phyloP scores from a whole-genome alignment of 2,329 filamentous ascomycete genomes.

The Verruconis gallopava region DNA sequence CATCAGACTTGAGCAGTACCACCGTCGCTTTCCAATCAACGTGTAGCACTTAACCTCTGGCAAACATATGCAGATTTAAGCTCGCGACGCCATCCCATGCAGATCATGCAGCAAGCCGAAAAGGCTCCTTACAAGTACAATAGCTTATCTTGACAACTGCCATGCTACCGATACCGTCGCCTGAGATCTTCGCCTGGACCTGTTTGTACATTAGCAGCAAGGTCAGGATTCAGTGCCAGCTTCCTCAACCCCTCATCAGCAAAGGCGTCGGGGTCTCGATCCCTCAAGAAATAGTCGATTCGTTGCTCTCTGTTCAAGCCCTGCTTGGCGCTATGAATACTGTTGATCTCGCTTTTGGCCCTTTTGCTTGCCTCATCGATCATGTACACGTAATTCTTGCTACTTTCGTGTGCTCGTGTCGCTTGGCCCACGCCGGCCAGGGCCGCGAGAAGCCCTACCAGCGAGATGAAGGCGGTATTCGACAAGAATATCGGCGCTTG shows the following conservation, averaged over 20 bases:
- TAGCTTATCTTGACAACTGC: not conserved
- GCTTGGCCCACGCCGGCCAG: constrained; percentile 62
- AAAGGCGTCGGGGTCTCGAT: constrained; percentile 20
- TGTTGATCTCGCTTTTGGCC: constrained; percentile 49
- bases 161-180: constrained; percentile 7
- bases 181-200: constrained; percentile 2
- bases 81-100: not conserved
- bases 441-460: constrained; percentile 58
- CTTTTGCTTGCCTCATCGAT: constrained; percentile 53
- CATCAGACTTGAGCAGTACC: too few relatives aligned
- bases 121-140: too few relatives aligned
- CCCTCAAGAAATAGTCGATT: constrained; percentile 64
- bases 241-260: constrained; percentile 5
- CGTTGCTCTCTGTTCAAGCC: constrained; percentile 39
- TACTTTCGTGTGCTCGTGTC: constrained; percentile 51
- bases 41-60: too few relatives aligned
- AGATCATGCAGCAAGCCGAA: not conserved
- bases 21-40: too few relatives aligned
- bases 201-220: constrained; percentile 9
- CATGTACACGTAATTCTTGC: constrained; percentile 50
- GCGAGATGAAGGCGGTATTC: constrained; percentile 61
- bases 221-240: constrained; percentile 9
- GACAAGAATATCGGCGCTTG: constrained; percentile 51
- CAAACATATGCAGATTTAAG: too few relatives aligned
- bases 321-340: constrained; percentile 40